These are phyloP conservation scores for Kingdonia uniflora DNA, from an alignment of 164 flowering plant species.

Conservation along the genomic window DNA sequence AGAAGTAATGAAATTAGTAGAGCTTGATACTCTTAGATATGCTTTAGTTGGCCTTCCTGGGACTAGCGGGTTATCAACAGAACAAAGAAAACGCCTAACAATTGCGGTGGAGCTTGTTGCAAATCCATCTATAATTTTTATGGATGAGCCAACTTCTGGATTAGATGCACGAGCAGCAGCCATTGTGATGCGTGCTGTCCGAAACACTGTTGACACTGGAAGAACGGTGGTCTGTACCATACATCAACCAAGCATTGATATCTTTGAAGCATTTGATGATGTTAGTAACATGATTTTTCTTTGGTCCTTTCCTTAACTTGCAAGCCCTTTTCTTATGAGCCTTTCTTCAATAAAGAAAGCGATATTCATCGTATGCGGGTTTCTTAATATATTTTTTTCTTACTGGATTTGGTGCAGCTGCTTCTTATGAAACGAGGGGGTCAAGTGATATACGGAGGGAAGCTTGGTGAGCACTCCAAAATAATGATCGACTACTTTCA, in stretches of 20 bases:
- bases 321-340: no score
- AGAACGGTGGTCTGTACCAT: slow-evolving; percentile 97
- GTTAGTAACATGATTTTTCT: slow-evolving; percentile 18
- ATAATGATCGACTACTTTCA: slow-evolving; percentile 69
- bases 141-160: slow-evolving; percentile 99
- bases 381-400: neutral
- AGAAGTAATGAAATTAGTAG: slow-evolving; percentile 81
- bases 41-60: slow-evolving; percentile 94
- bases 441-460: slow-evolving; percentile 79
- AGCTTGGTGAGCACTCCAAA: slow-evolving; percentile 62
- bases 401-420: slow-evolving; percentile 33
- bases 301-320: neutral
- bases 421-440: slow-evolving; percentile 97
- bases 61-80: slow-evolving; percentile 74
- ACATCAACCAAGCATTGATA: slow-evolving; percentile 94
- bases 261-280: slow-evolving; percentile 97
- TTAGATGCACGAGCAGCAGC: slow-evolving; percentile 98
- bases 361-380: neutral
- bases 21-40: slow-evolving; percentile 58
- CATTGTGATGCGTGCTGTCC: slow-evolving; percentile 91
- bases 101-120: no score
- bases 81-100: slow-evolving; percentile 88
- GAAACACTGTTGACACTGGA: slow-evolving; percentile 94
- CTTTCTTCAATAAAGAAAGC: no score
- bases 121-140: slow-evolving; percentile 92